Evolutionary conservation across 345 rosid species (phyloP).

Genomic region (Geranium rotundifolium): DNA sequence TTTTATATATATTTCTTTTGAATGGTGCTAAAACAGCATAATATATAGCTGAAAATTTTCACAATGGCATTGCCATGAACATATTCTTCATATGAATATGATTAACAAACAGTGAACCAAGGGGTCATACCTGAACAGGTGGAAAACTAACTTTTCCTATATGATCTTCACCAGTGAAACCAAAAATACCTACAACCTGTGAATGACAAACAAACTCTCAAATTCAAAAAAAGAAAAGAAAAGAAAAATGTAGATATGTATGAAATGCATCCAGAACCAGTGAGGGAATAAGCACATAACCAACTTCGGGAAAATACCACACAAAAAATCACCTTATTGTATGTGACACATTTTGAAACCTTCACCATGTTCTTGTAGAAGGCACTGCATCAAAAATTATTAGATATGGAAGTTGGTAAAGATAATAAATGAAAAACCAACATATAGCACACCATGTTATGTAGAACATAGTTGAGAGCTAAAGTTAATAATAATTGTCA

Average conservation of each 20-base stretch:
- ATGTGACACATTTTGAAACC: constrained; percentile 80
- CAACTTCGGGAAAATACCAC: neutral
- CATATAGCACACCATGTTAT: too few species aligned
- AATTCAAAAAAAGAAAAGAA: neutral
- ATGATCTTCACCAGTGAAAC: constrained; percentile 88
- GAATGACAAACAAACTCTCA: constrained; percentile 9
- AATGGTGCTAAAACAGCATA: too few species aligned
- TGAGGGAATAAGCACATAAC: neutral
- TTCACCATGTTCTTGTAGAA: constrained; percentile 85
- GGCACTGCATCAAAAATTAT: constrained; percentile 31
- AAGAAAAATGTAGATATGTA: neutral
- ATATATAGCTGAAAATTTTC: too few species aligned
- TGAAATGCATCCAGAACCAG: neutral
- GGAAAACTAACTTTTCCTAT: constrained; percentile 93
- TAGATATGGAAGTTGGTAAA: too few species aligned
- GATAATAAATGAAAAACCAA: too few species aligned
- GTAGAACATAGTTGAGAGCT: too few species aligned
- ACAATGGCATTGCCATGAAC: neutral
- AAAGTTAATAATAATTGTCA: too few species aligned
- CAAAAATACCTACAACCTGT: constrained; percentile 81
- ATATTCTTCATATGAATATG: too few species aligned
- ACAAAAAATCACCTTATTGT: constrained; percentile 49
- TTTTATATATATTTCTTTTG: too few species aligned
- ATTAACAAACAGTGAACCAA: too few species aligned
- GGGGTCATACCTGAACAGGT: constrained; percentile 62